Conservation (phyloP, 257 asterid species). For the Gardenia jasminoides region DNA sequence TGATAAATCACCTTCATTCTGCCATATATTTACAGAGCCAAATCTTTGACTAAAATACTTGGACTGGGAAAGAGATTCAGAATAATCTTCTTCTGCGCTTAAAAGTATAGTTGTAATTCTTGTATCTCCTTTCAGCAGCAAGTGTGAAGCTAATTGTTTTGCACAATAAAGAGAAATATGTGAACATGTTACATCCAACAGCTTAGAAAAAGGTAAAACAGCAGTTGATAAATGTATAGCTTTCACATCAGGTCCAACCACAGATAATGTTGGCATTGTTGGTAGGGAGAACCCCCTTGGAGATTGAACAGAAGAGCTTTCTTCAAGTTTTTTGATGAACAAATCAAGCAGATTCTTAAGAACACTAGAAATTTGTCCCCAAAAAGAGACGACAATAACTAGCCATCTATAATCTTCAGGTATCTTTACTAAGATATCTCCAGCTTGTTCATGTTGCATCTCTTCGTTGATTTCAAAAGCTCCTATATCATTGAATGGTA, state of each 20-base stretch:
- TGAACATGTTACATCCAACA: conserved; percentile 44
- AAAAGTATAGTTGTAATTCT: conserved; percentile 30
- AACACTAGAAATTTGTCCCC: conserved; percentile 62
- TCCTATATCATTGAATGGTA: conserved; percentile 37
- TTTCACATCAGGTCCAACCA: conserved; percentile 29
- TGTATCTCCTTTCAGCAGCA: conserved; percentile 53
- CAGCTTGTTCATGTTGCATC: conserved; percentile 41
- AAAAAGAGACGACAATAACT: conserved; percentile 49
- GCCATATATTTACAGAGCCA: conserved; percentile 35
- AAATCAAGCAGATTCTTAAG: conserved; percentile 49
- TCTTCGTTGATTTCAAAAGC: conserved; percentile 28
- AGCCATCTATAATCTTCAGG: conserved; percentile 58
- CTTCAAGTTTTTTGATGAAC: conserved; percentile 38
- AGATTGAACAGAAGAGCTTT: conserved; percentile 30
- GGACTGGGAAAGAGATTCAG: conserved; percentile 33
- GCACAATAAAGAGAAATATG: conserved; percentile 61
- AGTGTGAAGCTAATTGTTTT: conserved; percentile 56
- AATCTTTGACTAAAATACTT: conserved; percentile 24
- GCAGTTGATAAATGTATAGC: conserved; percentile 28
- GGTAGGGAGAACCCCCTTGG: neutral
- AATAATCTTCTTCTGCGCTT: conserved; percentile 41
- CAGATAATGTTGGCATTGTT: conserved; percentile 17
- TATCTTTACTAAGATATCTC: conserved; percentile 26
- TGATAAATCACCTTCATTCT: conserved; percentile 29
- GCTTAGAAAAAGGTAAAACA: conserved; percentile 28